Conservation (phyloP, 805 yeast species). For the Cyberlindnera lachancei region DNA sequence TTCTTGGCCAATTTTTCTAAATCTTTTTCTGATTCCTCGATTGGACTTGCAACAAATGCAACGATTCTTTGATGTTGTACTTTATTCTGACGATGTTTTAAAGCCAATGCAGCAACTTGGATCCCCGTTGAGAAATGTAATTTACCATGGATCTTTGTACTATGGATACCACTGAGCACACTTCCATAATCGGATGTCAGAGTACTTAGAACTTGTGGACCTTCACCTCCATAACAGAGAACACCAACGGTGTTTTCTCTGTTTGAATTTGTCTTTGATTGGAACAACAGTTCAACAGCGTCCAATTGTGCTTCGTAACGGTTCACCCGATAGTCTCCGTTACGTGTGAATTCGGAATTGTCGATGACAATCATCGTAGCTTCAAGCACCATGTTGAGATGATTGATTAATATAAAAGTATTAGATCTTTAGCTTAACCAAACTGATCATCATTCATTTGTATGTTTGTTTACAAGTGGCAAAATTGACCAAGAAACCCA, state of each 20-base stretch:
- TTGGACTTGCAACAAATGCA: constrained; percentile 84
- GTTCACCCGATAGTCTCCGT: constrained; percentile 86
- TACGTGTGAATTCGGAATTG: constrained; percentile 92
- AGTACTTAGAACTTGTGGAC: constrained; percentile 83
- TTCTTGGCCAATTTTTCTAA: constrained; percentile 81
- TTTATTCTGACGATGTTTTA: constrained; percentile 93
- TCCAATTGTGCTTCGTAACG: constrained; percentile 91
- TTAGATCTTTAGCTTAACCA: too few species aligned
- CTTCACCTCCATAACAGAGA: constrained; percentile 78
- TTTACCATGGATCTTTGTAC: constrained; percentile 62
- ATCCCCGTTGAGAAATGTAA: constrained; percentile 72
- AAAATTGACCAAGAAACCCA: too few species aligned
- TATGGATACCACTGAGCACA: constrained; percentile 76
- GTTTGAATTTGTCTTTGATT: constrained; percentile 76
- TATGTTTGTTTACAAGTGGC: too few species aligned
- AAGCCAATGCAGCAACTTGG: constrained; percentile 88
- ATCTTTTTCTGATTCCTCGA: constrained; percentile 59
- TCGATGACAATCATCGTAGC: constrained; percentile 95
- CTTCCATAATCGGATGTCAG: constrained; percentile 83
- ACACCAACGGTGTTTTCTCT: constrained; percentile 94
- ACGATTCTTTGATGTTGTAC: constrained; percentile 86
- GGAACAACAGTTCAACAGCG: constrained; percentile 80
- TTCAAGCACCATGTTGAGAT: constrained; percentile 70
- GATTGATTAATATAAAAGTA: too few species aligned
- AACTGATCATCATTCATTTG: too few species aligned